Evolutionary conservation across 768 basidiomycete genomes (phyloP), one percentile per base, ranked within the genome.

Genomic region (Leucocoprinus leucothites): DNA sequence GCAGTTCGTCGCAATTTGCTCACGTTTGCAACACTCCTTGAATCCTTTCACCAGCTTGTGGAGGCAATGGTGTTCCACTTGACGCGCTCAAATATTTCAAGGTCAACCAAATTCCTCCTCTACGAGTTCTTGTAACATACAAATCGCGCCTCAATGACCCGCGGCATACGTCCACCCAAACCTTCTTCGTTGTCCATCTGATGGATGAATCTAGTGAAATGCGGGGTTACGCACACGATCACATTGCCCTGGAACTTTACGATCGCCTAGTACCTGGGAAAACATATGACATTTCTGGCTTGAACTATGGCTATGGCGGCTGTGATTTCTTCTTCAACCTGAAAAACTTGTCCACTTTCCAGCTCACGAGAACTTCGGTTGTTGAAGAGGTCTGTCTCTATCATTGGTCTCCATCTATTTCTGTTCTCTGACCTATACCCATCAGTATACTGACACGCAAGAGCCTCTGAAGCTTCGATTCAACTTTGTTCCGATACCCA

Each of bases 71-170:
- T n/a, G 9, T 43, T 22, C 51, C 51, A 6, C 42, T 52, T 9
- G 51, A 26, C 26, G 38, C 41, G 9, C 13, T 51, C n/a, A 3
- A n/a, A 18, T 19, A 28, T 38, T 19, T 31, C 18, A 2, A 21
- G 9, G 3, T 14, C 25, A n/a, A 35, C 7, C 6, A 13, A n/a
- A 18, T 22, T 35, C 31, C 35, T 25, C 21, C 43, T 21, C 25
- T 53, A 18, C n/a, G 42, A 9, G 52, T 24, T n/a, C 52, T 45
- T 16, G 35, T 53, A n/a, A 53, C 52, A 13, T 53, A 53, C 28
- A 53, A 53, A 26, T 53, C 52, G n/a, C 16, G 44, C 4, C 34
- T 53, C 5, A 9, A 35, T 24, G 52, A 53, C 16, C 21, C 28
- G 16, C 6, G 14, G 9, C 9, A 14, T 14, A n/a, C 7, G 3